Conservation (phyloP, 768 basidiomycete species). For the Macrolepiota albuminosa region DNA sequence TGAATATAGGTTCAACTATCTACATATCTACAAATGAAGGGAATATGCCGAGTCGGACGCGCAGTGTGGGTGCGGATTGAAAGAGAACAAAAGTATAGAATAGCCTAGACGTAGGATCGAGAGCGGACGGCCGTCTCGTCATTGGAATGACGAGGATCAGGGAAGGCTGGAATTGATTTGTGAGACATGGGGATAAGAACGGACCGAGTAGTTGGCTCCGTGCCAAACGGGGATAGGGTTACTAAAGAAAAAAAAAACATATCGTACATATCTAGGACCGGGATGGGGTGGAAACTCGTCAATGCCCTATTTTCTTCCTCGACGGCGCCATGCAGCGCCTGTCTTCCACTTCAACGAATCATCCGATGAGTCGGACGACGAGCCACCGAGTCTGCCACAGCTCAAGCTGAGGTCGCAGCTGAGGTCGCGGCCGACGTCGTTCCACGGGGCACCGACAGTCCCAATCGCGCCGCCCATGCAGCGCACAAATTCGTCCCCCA, state of each 20-base stretch:
- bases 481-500: slow-evolving; percentile 33
- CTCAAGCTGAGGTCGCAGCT: slow-evolving; percentile 19
- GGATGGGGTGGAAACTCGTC: not conserved
- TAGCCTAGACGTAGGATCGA: not conserved
- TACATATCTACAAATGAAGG: not conserved
- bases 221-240: not conserved
- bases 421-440: slow-evolving; percentile 18
- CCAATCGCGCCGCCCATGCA: slow-evolving; percentile 26
- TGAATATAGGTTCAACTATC: not conserved
- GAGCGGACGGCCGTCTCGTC: not conserved
- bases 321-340: slow-evolving; percentile 12
- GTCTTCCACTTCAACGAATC: slow-evolving; percentile 34
- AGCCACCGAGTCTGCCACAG: slow-evolving; percentile 18
- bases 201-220: not conserved
- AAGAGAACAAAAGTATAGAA: not conserved
- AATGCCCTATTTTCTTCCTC: slow-evolving; percentile 30
- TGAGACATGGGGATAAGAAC: not conserved
- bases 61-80: not conserved
- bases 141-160: not conserved
- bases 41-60: not conserved
- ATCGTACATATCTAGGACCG: not conserved
- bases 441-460: slow-evolving; percentile 1
- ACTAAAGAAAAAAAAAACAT: slow-evolving; percentile 4
- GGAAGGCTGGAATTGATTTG: not conserved
- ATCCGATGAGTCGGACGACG: slow-evolving; percentile 12